phyloP scores from a whole-genome alignment of 2,329 filamentous ascomycete genomes.

The Colletotrichum navitas region DNA sequence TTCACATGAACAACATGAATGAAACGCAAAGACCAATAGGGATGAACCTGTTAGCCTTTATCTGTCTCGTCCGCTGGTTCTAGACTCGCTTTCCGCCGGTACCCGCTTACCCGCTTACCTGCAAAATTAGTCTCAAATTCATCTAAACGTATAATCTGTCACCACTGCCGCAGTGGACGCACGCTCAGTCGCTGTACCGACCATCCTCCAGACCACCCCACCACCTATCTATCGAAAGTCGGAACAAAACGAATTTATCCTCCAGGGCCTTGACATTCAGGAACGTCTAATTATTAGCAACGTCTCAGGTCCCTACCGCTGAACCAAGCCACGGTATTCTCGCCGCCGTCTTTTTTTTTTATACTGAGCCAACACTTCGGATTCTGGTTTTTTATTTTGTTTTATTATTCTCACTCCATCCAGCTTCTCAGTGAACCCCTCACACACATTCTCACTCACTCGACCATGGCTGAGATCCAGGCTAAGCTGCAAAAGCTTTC shows the following conservation, averaged over 20 bases:
- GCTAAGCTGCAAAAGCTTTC: constrained; percentile 84
- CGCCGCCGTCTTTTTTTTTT: not conserved
- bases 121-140: constrained; percentile 5
- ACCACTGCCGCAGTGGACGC: constrained; percentile 19
- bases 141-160: constrained; percentile 31
- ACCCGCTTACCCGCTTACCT: not conserved
- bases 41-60: not conserved
- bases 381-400: constrained; percentile 22
- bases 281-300: constrained; percentile 3
- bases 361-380: not conserved
- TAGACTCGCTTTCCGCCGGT: constrained; percentile 6
- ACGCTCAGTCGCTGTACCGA: constrained; percentile 24
- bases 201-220: constrained; percentile 17
- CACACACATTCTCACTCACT: not conserved
- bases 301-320: not conserved
- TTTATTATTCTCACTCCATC: constrained; percentile 17
- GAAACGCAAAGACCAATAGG: not conserved
- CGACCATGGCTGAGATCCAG: constrained; percentile 77
- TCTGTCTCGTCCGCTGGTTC: not conserved
- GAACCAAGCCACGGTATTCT: not conserved
- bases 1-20: not conserved
- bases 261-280: not conserved
- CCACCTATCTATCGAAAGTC: constrained; percentile 2
- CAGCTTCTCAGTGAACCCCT: constrained; percentile 29
- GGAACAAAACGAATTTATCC: constrained; percentile 8